These are phyloP conservation scores for Cytospora paraplurivora DNA, from an alignment of 2,329 filamentous ascomycete genomes.

Conservation along the genomic window DNA sequence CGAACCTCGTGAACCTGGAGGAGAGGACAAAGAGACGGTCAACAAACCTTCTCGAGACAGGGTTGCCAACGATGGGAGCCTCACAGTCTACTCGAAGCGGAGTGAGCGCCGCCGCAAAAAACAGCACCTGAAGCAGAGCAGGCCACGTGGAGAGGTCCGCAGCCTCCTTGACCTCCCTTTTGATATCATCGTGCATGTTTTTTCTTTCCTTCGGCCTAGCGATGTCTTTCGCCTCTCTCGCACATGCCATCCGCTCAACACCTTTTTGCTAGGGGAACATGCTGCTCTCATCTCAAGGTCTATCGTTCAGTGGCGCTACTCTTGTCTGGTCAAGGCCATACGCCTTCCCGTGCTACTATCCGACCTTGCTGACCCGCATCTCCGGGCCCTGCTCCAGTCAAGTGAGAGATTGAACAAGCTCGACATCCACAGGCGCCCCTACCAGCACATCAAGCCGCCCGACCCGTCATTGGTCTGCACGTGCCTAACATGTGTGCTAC, in stretches of 20 bases:
- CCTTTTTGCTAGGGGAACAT: conserved; percentile 49
- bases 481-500: conserved; percentile 57
- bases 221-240: conserved; percentile 51
- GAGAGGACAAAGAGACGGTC: neutral
- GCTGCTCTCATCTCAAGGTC: conserved; percentile 42
- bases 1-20: neutral
- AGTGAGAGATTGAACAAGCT: conserved; percentile 46
- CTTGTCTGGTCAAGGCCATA: conserved; percentile 53
- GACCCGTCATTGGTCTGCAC: conserved; percentile 54
- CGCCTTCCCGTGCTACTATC: conserved; percentile 50
- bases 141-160: conserved; percentile 35
- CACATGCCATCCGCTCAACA: conserved; percentile 44
- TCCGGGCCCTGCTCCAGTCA: conserved; percentile 44
- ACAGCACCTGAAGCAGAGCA: conserved; percentile 44
- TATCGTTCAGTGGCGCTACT: conserved; percentile 52
- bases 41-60: conserved; percentile 6
- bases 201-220: conserved; percentile 50
- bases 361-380: conserved; percentile 39
- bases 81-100: conserved; percentile 50
- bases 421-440: conserved; percentile 51
- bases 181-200: conserved; percentile 53
- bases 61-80: conserved; percentile 23
- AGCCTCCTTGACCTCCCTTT: conserved; percentile 52
- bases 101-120: conserved; percentile 51
- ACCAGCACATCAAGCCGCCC: conserved; percentile 53